Evolutionary conservation across 371 early-diverging fungal genomes (phyloP).

Genomic region (Actinomortierella wolfii): DNA sequence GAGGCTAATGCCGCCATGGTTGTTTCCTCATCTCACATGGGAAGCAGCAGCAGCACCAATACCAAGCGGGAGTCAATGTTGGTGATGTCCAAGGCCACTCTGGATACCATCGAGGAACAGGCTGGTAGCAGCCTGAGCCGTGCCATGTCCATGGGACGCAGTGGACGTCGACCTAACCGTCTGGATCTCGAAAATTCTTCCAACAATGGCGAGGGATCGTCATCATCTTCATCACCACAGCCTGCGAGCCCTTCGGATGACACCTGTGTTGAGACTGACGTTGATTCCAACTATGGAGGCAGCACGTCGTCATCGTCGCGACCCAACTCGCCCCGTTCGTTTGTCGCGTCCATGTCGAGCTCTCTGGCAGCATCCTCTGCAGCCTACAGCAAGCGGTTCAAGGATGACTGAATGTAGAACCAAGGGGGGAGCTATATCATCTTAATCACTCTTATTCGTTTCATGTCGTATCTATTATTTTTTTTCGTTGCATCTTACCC

Average conservation of each 20-base stretch:
- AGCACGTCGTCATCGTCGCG: conserved; percentile 18
- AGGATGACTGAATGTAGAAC: conserved; percentile 35
- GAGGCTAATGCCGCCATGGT: conserved; percentile 26
- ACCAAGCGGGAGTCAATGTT: conserved; percentile 18
- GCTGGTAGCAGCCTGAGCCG: conserved; percentile 3
- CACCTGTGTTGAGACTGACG: conserved; percentile 3
- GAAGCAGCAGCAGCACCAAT: not conserved
- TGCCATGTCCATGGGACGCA: conserved; percentile 12
- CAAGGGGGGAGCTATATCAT: too few species aligned
- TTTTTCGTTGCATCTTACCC: too few species aligned
- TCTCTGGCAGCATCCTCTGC: conserved; percentile 19
- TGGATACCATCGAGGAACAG: conserved; percentile 23
- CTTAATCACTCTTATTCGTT: too few species aligned
- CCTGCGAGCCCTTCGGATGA: conserved; percentile 24
- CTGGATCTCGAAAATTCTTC: conserved; percentile 20
- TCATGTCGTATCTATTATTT: too few species aligned
- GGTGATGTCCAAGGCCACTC: conserved; percentile 1
- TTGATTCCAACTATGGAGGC: not conserved
- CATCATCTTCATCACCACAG: conserved; percentile 4
- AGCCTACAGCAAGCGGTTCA: conserved; percentile 35
- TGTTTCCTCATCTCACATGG: conserved; percentile 8
- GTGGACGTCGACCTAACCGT: conserved; percentile 33
- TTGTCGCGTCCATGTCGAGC: conserved; percentile 7
- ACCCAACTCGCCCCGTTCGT: conserved; percentile 37
- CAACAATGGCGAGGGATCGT: not conserved